Percentiles rank a stretch among this genome's conserved stretches.
Conservation (phyloP, 306 rosid genomes). For the Dryas alaskensis region DNA sequence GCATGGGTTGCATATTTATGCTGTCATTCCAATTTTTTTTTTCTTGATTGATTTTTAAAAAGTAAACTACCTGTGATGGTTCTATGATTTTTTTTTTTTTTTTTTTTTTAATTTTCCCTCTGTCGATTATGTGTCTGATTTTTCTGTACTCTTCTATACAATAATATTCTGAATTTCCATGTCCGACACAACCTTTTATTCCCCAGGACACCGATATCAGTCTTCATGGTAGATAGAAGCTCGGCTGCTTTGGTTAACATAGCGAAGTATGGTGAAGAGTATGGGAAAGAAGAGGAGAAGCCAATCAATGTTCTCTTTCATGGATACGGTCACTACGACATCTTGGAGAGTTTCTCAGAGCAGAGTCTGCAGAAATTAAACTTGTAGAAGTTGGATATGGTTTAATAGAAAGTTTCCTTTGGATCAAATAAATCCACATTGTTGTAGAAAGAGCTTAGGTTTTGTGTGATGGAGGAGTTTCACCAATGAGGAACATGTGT, state of each 20-base stretch:
- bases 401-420: slow-evolving; percentile 10
- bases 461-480: slow-evolving; percentile 16
- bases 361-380: slow-evolving; percentile 35
- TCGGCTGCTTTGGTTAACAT: slow-evolving; percentile 62
- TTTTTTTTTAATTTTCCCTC: not conserved
- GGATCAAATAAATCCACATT: slow-evolving; percentile 26
- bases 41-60: not conserved
- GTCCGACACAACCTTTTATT: slow-evolving; percentile 21
- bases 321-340: slow-evolving; percentile 93
- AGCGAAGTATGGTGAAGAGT: slow-evolving; percentile 82
- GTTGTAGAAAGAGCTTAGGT: slow-evolving; percentile 13
- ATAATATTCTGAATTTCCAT: not conserved
- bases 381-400: slow-evolving; percentile 29
- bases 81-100: not conserved
- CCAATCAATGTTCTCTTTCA: slow-evolving; percentile 83
- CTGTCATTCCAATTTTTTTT: not conserved
- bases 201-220: slow-evolving; percentile 71
- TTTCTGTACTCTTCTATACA: not conserved
- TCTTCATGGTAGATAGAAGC: slow-evolving; percentile 67
- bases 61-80: not conserved
- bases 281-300: slow-evolving; percentile 45
- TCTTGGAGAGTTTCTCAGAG: slow-evolving; percentile 52
- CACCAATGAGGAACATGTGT: slow-evolving; percentile 15
- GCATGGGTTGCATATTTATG: not conserved
- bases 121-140: not conserved